Evolutionary conservation across 1,139 yeast species (phyloP).

Genomic region (Geotrichum australiense): DNA sequence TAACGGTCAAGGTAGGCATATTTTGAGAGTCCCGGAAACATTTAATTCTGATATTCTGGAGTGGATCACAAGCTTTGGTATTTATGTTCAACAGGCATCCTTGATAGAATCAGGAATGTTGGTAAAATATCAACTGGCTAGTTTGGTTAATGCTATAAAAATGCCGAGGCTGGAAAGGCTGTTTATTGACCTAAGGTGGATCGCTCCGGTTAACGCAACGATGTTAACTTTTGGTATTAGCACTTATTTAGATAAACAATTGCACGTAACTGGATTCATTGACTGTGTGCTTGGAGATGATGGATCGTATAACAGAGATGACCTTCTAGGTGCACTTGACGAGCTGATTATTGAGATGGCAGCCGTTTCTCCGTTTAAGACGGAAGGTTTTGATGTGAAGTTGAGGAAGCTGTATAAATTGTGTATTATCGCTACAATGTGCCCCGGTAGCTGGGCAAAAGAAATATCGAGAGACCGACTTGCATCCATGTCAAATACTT

Average conservation of each 20-base stretch:
- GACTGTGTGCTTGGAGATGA: not conserved
- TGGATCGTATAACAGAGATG: not conserved
- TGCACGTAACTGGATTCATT: slow-evolving; percentile 4
- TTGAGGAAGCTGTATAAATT: slow-evolving; percentile 1
- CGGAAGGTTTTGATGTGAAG: slow-evolving; percentile 6
- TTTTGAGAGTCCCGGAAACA: too few relatives aligned
- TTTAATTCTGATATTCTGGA: not conserved
- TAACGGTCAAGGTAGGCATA: too few relatives aligned
- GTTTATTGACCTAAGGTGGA: not conserved
- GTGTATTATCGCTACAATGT: not conserved
- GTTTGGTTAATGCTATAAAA: not conserved
- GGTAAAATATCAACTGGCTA: not conserved
- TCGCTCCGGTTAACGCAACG: not conserved
- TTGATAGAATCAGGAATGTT: not conserved
- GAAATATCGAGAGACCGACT: slow-evolving; percentile 1
- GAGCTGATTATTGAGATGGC: slow-evolving; percentile 3
- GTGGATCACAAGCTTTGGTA: not conserved
- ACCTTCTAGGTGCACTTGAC: not conserved
- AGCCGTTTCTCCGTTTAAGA: slow-evolving; percentile 2
- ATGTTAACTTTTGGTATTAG: not conserved
- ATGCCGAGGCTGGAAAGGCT: slow-evolving; percentile 2
- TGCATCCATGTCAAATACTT: slow-evolving; percentile 2
- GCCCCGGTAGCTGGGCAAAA: not conserved
- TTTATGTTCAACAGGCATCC: not conserved
- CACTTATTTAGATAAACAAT: not conserved